Conservation (phyloP, 176 grass and related monocot genomes). For the Eragrostis nindensis region DNA sequence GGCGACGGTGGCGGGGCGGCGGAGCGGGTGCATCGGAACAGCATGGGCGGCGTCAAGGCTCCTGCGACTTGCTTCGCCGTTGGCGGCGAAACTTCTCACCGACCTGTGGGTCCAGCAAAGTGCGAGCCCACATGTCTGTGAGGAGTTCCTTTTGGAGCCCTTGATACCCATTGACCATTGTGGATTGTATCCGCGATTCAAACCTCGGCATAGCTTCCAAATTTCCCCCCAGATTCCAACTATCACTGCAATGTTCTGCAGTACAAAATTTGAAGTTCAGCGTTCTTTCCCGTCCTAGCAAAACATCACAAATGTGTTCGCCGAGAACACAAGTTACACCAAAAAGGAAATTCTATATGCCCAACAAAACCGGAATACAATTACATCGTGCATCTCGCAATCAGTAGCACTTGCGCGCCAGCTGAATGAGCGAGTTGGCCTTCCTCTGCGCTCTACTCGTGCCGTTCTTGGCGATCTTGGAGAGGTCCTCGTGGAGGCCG, state of each 20-base stretch:
- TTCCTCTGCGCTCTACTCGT: conserved; percentile 79
- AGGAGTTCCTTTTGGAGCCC: background rate
- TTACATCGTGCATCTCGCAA: background rate
- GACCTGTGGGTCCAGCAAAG: background rate
- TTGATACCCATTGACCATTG: background rate
- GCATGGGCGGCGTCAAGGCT: background rate
- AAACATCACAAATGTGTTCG: background rate
- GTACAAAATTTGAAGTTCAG: background rate
- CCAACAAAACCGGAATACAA: conserved; percentile 13
- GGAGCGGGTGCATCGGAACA: conserved; percentile 24
- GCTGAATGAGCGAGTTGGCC: conserved; percentile 64
- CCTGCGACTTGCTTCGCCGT: background rate
- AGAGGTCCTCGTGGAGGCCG: conserved; percentile 55
- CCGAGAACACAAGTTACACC: background rate
- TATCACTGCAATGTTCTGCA: background rate
- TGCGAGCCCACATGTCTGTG: background rate
- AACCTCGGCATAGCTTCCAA: background rate
- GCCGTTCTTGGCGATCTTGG: conserved; percentile 51
- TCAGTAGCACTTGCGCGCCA: conserved; percentile 53
- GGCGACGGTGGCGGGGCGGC: background rate
- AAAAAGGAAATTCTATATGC: background rate
- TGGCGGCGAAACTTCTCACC: too few species aligned
- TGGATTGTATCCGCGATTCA: background rate
- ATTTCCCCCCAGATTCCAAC: background rate
- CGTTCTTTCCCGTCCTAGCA: background rate